Evolutionary conservation across 2,329 filamentous ascomycete species (phyloP).

Genomic region (Penicillium griseofulvum): DNA sequence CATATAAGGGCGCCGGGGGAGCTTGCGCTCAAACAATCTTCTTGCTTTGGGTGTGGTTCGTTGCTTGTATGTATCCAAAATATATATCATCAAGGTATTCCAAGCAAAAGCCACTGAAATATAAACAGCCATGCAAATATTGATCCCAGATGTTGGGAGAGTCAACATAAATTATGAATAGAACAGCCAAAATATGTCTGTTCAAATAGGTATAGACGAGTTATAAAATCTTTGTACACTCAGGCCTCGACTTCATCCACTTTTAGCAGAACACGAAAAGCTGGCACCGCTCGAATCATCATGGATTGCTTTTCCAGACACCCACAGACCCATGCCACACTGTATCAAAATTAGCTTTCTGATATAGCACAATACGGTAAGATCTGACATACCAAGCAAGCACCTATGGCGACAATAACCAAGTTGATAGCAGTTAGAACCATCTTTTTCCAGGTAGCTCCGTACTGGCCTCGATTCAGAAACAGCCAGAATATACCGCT

Average conservation of each 20-base stretch:
- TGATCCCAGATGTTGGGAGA: too few species aligned
- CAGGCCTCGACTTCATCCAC: not conserved
- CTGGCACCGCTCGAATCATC: slow-evolving; percentile 9
- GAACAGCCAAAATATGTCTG: not conserved
- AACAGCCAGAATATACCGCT: slow-evolving; percentile 17
- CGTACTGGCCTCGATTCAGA: slow-evolving; percentile 11
- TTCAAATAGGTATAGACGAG: not conserved
- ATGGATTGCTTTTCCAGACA: slow-evolving; percentile 18
- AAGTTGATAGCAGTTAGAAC: slow-evolving; percentile 7
- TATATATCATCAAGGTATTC: too few species aligned
- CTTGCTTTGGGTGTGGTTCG: too few species aligned
- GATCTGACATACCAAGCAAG: slow-evolving; percentile 7
- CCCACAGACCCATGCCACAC: slow-evolving; percentile 21
- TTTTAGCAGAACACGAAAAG: slow-evolving; percentile 11
- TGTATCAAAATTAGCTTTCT: not conserved
- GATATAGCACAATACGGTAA: rapidly evolving
- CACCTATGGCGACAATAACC: slow-evolving; percentile 10
- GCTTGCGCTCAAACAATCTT: too few species aligned
- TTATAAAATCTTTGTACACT: not conserved
- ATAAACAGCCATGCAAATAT: not conserved
- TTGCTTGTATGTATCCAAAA: not conserved
- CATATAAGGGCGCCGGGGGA: too few species aligned
- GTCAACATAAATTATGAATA: rapidly evolving
- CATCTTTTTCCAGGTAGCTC: slow-evolving; percentile 8
- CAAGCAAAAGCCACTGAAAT: too few species aligned